Base-by-base conservation (phyloP, 495 filamentous ascomycete genomes). In the Aspergillus homomorphus region DNA sequence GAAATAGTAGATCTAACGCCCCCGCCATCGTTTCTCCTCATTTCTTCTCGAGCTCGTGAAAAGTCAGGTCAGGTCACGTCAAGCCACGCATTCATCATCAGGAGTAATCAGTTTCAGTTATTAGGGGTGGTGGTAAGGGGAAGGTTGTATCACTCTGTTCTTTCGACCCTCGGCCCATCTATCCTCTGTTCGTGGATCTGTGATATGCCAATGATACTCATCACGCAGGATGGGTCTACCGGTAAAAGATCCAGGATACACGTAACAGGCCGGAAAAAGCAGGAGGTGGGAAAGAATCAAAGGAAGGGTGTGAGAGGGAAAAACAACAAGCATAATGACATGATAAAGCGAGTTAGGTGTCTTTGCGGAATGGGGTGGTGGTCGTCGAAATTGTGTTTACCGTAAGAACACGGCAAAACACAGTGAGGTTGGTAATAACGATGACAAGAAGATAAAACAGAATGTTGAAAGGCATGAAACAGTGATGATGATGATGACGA, bases 71-170 rank as follows among this genome's bases (percentile, higher is more conserved):
- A 38, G 7, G 12, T 38, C 33, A 38, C 33, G 33, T 38, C 33
- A 38, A 5, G 12, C 12, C 33, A 38, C 33, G 33, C 15, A 38
- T 38, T 38, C 33, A 38, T 38, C 33, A 38, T 38, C 33, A 38
- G 33, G 10, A 14, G 15, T 38, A 38, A 38, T 38, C 33, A 38
- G 28, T 22, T 45, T 18, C 28, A 7, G 43, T 44, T 38, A 38
- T 38, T 38, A 53, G 45, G 57, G 22, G 38, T 51, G 49, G 16
- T 45, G 43, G 51, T 42, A 38, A 53, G 50, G 56, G 33, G 33
- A 12, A 38, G 9, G 26, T 28, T 28, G 26, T 28, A 9, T 28
- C n/a, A n/a, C n/a, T n/a, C n/a, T n/a, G n/a, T n/a, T n/a, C n/a
- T n/a, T n/a, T n/a, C n/a, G n/a, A n/a, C n/a, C n/a, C n/a, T n/a